Evolutionary conservation across 139 green algal genomes (phyloP), one percentile per base, ranked within the genome.

Genomic region (Chlorella vulgaris): DNA sequence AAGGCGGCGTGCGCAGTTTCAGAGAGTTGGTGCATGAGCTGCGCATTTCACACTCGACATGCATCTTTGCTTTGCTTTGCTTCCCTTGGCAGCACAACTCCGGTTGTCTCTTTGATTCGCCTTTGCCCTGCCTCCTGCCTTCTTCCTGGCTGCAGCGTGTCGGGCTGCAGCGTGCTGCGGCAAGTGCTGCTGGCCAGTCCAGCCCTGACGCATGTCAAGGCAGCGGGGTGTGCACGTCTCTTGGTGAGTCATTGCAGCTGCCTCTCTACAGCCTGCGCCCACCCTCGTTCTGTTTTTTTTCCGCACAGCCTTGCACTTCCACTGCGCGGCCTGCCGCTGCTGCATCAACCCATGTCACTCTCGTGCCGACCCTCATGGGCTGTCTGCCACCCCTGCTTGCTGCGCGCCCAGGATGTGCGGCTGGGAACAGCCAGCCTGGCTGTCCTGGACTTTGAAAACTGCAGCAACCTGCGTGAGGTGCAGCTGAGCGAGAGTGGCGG

Each of bases 181-280:
- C 73, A 79, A 26, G 73, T 79, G 10, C 51, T 79, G 53, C 73
- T 79, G 53, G 51, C 73, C 50, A 69, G 53, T 35, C 73, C 73
- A 5, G 35, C 18, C 3, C 53, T 80, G 15, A 13, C 1, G 7
- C 36, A 80, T 55, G 24, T 80, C 18, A n/a, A 61, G 2, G 74
- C 74, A 13, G 29, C 58, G 15, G 58, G 58, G 1, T 80, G 74
- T 58, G 42, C 19, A 28, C 74, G 74, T 8, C 74, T 80, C 1
- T 31, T 70, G 74, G 74, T 80, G 58, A 58, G 74, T 33, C 67
- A 36, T 26, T 40, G 66, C 4, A n/a, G n/a, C n/a, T n/a, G n/a
- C n/a, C n/a, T n/a, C n/a, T n/a, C n/a, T n/a, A n/a, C n/a, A n/a
- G n/a, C n/a, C n/a, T n/a, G n/a, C n/a, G n/a, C n/a, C n/a, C n/a